These are phyloP conservation scores for Pythium phragmitis DNA, from an alignment of 352 stramenopile genomes.

Conservation along the genomic window DNA sequence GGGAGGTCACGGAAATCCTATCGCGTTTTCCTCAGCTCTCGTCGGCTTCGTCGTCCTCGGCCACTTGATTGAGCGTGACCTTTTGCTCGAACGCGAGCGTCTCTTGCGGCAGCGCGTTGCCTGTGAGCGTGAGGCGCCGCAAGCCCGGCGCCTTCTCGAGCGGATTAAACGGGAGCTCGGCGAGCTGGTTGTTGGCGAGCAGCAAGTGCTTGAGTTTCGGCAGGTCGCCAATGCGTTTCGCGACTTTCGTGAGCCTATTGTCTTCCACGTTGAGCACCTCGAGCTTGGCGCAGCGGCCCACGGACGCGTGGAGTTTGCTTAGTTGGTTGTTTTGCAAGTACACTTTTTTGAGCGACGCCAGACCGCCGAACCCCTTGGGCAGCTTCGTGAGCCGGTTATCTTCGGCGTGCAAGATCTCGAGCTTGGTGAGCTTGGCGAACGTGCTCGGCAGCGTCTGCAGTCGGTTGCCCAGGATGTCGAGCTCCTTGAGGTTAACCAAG, in stretches of 20 bases:
- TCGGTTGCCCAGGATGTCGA: slow-evolving; percentile 76
- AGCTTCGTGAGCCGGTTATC: slow-evolving; percentile 71
- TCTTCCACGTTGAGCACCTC: slow-evolving; percentile 87
- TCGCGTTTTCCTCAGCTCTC: slow-evolving; percentile 17
- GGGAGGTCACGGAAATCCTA: background rate
- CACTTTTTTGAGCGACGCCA: slow-evolving; percentile 69
- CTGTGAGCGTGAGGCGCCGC: slow-evolving; percentile 75
- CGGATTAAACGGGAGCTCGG: slow-evolving; percentile 78
- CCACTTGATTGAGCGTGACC: slow-evolving; percentile 53
- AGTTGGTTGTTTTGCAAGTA: slow-evolving; percentile 86
- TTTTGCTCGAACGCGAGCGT: slow-evolving; percentile 64
- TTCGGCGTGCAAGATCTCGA: slow-evolving; percentile 84
- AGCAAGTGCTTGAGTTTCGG: slow-evolving; percentile 80
- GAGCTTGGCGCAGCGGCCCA: slow-evolving; percentile 72
- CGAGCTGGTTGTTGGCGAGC: slow-evolving; percentile 83
- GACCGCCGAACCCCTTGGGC: slow-evolving; percentile 70
- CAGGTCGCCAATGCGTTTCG: slow-evolving; percentile 80
- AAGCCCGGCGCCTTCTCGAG: slow-evolving; percentile 66
- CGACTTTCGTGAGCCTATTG: slow-evolving; percentile 80
- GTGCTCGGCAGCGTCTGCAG: slow-evolving; percentile 61
- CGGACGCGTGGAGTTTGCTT: slow-evolving; percentile 73
- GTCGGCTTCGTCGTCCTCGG: slow-evolving; percentile 52
- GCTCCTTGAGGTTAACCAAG: slow-evolving; percentile 71
- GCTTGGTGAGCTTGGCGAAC: slow-evolving; percentile 61
- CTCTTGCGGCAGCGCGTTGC: slow-evolving; percentile 62